These are phyloP conservation scores for Torrubiellomyces zombiae DNA, from an alignment of 2,329 filamentous ascomycete species.

Conservation along the genomic window DNA sequence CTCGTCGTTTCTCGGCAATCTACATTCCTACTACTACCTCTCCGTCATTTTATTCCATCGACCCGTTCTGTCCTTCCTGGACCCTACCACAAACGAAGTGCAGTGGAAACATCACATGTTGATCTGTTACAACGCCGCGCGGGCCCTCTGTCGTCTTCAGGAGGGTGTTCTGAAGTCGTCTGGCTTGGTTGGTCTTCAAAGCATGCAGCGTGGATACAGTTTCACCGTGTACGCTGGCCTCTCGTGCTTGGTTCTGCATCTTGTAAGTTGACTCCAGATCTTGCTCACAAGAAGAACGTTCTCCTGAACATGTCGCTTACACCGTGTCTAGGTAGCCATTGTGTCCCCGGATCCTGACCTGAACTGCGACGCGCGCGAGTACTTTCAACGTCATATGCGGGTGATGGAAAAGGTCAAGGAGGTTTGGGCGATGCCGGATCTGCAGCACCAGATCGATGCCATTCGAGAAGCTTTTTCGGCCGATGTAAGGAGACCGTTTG, in stretches of 20 bases:
- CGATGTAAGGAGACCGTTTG: slow-evolving; percentile 69
- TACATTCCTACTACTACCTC: slow-evolving; percentile 79
- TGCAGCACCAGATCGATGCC: slow-evolving; percentile 78
- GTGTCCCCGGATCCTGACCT: slow-evolving; percentile 85
- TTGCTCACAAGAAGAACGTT: slow-evolving; percentile 3
- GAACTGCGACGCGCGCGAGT: slow-evolving; percentile 69
- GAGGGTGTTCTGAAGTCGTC: slow-evolving; percentile 65
- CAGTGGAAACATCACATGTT: slow-evolving; percentile 82
- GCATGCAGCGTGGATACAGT: slow-evolving; percentile 87
- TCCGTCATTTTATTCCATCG: slow-evolving; percentile 75
- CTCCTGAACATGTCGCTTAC: slow-evolving; percentile 7
- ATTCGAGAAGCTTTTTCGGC: slow-evolving; percentile 84
- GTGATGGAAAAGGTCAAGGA: slow-evolving; percentile 73
- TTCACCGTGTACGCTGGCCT: slow-evolving; percentile 89
- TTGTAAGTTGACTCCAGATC: slow-evolving; percentile 44
- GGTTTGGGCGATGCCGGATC: slow-evolving; percentile 76
- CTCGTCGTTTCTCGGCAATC: slow-evolving; percentile 74
- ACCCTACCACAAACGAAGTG: slow-evolving; percentile 51
- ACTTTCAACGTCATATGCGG: slow-evolving; percentile 86
- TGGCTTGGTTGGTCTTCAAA: slow-evolving; percentile 65
- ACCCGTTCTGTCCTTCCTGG: slow-evolving; percentile 66
- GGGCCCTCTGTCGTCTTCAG: slow-evolving; percentile 70
- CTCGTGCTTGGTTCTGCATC: slow-evolving; percentile 80
- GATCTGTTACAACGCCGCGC: slow-evolving; percentile 70
- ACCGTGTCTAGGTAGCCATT: slow-evolving; percentile 53